A percentile compares a stretch with the other conserved stretches of the same genome.
Evolutionary conservation across 164 flowering plant species (phyloP).

Genomic region (Brasenia schreberi): DNA sequence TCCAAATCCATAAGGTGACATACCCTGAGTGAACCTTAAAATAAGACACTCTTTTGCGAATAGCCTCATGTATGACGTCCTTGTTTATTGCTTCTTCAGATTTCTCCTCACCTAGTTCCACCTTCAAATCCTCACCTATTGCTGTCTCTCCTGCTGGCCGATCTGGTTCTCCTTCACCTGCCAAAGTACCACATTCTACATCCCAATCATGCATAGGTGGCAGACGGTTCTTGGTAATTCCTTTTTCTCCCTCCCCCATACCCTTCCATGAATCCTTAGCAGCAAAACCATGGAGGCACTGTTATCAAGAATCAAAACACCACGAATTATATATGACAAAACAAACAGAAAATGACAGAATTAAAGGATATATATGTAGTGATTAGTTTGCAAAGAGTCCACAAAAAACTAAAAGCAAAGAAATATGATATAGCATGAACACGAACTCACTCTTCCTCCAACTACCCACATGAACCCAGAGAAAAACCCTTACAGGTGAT

Average conservation of each 20-base stretch:
- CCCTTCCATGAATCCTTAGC: conserved; percentile 17
- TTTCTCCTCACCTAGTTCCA: conserved; percentile 12
- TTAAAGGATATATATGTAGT: no score
- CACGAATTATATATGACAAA: no score
- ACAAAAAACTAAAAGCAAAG: no score
- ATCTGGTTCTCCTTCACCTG: conserved; percentile 32
- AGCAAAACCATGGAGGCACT: conserved; percentile 24
- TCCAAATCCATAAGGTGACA: conserved; percentile 12
- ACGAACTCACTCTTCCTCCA: no score
- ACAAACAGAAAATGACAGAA: no score
- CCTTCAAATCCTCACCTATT: conserved; percentile 16
- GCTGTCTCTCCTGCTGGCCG: conserved; percentile 36
- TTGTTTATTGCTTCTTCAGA: conserved; percentile 25
- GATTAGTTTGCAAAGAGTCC: no score
- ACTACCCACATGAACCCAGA: no score
- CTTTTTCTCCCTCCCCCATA: conserved; percentile 13
- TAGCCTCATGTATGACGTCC: conserved; percentile 40
- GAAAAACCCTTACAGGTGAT: no score
- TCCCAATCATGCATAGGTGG: conserved; percentile 17
- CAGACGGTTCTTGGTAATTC: conserved; percentile 15
- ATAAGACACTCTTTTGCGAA: conserved; percentile 49
- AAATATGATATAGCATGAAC: no score
- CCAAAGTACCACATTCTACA: conserved; percentile 17
- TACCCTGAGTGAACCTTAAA: conserved; percentile 61
- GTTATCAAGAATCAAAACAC: background rate